Evolutionary conservation across 805 yeast genomes (phyloP).

Genomic region (Isabelozyma rhagii): DNA sequence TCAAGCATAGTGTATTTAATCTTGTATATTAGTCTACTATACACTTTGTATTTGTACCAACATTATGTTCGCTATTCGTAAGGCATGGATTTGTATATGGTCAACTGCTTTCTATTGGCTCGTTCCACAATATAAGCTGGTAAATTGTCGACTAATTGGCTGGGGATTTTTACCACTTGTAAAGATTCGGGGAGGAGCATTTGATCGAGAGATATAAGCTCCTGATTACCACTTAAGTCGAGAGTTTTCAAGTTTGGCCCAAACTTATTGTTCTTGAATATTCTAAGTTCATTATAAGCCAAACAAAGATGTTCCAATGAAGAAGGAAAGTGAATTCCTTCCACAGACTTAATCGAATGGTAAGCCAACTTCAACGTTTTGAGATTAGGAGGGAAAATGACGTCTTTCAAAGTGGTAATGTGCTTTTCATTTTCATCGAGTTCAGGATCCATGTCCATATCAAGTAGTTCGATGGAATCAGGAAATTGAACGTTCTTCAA

Average conservation of each 20-base stretch:
- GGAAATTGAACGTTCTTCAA: constrained; percentile 43
- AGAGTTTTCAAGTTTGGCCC: constrained; percentile 30
- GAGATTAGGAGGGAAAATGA: constrained; percentile 32
- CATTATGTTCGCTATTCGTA: constrained; percentile 1
- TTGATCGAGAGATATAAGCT: constrained; percentile 34
- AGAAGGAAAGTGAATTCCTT: constrained; percentile 37
- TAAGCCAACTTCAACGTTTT: constrained; percentile 35
- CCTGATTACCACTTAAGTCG: constrained; percentile 42
- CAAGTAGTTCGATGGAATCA: constrained; percentile 32
- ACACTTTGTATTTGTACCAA: background rate
- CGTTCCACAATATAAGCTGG: constrained; percentile 38
- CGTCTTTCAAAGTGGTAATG: constrained; percentile 40
- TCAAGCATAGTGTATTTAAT: background rate
- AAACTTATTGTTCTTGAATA: constrained; percentile 34
- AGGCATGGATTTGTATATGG: constrained; percentile 27
- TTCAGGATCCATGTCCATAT: constrained; percentile 41
- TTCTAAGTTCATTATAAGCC: constrained; percentile 37
- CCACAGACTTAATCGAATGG: constrained; percentile 37
- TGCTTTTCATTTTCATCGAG: constrained; percentile 39
- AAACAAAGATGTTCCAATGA: constrained; percentile 28
- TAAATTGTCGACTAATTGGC: constrained; percentile 29
- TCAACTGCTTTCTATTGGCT: constrained; percentile 33
- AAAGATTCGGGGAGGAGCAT: constrained; percentile 36
- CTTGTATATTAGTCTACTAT: background rate
- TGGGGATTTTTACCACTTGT: constrained; percentile 32